Percentiles rank a stretch among this genome's conserved stretches.
phyloP scores from a whole-genome alignment of 2,329 filamentous ascomycete species.

The Colletotrichum musicola region DNA sequence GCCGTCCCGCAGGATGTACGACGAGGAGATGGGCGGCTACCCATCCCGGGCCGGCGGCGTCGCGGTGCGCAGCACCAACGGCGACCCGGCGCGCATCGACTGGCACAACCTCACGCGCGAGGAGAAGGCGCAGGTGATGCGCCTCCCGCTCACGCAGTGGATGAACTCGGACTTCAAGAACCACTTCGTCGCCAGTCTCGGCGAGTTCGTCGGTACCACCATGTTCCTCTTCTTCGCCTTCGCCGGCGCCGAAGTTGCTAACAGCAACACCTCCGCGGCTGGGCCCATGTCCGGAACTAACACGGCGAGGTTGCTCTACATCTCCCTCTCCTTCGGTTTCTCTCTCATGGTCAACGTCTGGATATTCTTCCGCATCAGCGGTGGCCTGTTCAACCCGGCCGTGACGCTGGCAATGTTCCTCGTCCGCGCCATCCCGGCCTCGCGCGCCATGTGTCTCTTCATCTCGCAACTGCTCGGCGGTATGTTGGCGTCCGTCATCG shows the following conservation, averaged over 20 bases:
- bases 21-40: slow-evolving; percentile 38
- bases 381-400: slow-evolving; percentile 53
- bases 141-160: slow-evolving; percentile 59
- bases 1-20: slow-evolving; percentile 34
- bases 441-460: slow-evolving; percentile 62
- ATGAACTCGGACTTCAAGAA: slow-evolving; percentile 62
- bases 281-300: slow-evolving; percentile 58
- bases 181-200: slow-evolving; percentile 53
- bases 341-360: slow-evolving; percentile 61
- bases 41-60: slow-evolving; percentile 19
- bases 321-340: slow-evolving; percentile 57
- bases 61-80: slow-evolving; percentile 28
- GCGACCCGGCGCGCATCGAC: slow-evolving; percentile 46
- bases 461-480: slow-evolving; percentile 64
- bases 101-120: slow-evolving; percentile 54
- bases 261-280: slow-evolving; percentile 56
- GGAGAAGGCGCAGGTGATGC: slow-evolving; percentile 58
- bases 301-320: slow-evolving; percentile 56
- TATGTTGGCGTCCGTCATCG: slow-evolving; percentile 57
- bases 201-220: slow-evolving; percentile 57
- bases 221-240: slow-evolving; percentile 60
- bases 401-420: slow-evolving; percentile 65
- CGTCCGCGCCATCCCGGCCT: slow-evolving; percentile 59
- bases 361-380: slow-evolving; percentile 61
- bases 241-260: slow-evolving; percentile 55